These are phyloP conservation scores for Trichoderma simmonsii DNA, from an alignment of 2,329 filamentous ascomycete species.

Conservation along the genomic window DNA sequence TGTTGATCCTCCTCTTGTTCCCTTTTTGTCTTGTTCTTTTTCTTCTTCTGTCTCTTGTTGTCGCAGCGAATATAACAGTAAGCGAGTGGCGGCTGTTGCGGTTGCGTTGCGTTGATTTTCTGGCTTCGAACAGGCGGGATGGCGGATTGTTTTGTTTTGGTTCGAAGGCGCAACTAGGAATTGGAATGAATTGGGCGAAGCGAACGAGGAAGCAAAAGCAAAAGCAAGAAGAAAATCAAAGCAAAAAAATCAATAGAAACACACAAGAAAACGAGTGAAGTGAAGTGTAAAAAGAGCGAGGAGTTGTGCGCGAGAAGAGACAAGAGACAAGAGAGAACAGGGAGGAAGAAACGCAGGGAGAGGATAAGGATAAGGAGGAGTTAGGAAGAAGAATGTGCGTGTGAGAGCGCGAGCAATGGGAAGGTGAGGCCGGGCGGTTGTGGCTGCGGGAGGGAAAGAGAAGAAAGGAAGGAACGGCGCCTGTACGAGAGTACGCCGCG, in stretches of 20 bases:
- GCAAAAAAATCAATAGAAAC: constrained; percentile 11
- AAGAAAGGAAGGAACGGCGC: constrained; percentile 8
- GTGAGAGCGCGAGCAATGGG: constrained; percentile 2
- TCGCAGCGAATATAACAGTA: not conserved
- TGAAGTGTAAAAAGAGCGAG: constrained; percentile 12
- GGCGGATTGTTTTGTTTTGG: not conserved
- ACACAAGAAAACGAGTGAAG: not conserved
- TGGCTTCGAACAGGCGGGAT: not conserved
- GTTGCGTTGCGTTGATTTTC: not conserved
- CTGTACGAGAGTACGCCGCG: not conserved
- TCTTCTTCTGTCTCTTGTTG: not conserved
- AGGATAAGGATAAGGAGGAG: constrained; percentile 22
- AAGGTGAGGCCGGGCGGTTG: constrained; percentile 14
- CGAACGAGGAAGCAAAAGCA: not conserved
- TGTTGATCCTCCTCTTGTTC: not conserved
- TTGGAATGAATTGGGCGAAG: constrained; percentile 13
- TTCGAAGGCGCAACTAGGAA: not conserved
- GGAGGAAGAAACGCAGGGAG: constrained; percentile 17
- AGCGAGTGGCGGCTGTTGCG: constrained; percentile 6
- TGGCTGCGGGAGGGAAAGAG: constrained; percentile 13
- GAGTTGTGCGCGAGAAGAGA: not conserved
- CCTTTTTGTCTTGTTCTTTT: not conserved
- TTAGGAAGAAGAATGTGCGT: constrained; percentile 18
- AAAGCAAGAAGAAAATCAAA: not conserved
- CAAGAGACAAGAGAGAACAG: not conserved